Base-by-base conservation (phyloP, 108 stramenopile species). In the Discostella pseudostelligera region DNA sequence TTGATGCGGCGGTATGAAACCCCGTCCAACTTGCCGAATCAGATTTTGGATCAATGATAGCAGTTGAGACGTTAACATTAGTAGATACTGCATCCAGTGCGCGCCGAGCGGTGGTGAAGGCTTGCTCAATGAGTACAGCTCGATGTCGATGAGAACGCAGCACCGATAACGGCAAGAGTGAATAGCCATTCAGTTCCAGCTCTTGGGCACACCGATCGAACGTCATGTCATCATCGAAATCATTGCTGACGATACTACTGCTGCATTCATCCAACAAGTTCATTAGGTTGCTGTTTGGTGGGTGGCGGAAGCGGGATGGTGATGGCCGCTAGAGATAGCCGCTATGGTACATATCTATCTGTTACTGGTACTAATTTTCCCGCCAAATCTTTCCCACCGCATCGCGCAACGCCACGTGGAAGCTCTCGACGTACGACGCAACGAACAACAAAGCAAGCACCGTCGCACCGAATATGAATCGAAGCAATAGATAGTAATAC, bases 11-110 rank as follows among this genome's bases (percentile, higher is more conserved):
- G 20, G 17, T n/a, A 64, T 93, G 92, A 56, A 85, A 90, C 0
- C 92, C 89, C 0, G 86, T 89, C 45, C 71, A 85, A 63, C 87
- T 73, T 6, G 80, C 80, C 8, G 91, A 84, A 73, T 88, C 85
- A 5, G 81, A 74, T 6, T 54, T 55, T 40, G 76, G 76, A 50
- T 73, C 68, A 50, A 88, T 85, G 17, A 69, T 8, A 24, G 67
- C 67, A 9, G 53, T 44, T 37, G 43, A 59, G 9, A 24, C 5
- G 14, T 20, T 46, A 1, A 35, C 40, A 13, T 8, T 3, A 13
- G n/a, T 20, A 37, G 48, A 39, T 14, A 51, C 1, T 17, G 45
- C 59, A 45, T 60, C 40, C 43, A 60, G 59, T 29, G 59, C 59
- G n/a, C 59, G 40, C 21, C 45, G 59, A 39, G 59, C 59, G 40